Conservation (phyloP, 2,329 filamentous ascomycete species). For the Colletotrichum agaves region DNA sequence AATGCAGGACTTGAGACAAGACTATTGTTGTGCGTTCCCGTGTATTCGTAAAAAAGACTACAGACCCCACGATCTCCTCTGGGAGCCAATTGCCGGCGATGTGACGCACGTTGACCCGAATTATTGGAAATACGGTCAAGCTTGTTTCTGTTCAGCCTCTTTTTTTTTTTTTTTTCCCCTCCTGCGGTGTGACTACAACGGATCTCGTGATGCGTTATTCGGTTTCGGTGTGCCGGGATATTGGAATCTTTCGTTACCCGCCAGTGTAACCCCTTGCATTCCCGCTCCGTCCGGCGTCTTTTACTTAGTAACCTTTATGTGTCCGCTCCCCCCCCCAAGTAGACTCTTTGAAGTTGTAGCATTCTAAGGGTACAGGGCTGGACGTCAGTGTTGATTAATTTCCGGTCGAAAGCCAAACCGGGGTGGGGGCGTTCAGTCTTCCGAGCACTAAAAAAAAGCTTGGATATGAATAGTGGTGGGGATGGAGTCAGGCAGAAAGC, state of each 20-base stretch:
- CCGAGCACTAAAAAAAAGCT: background rate
- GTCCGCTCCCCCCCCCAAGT: background rate
- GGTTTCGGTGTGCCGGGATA: slow-evolving; percentile 11
- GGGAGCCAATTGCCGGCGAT: background rate
- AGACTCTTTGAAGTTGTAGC: background rate
- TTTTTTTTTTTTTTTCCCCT: background rate
- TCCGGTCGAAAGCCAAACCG: background rate
- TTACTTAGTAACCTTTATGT: too few relatives aligned
- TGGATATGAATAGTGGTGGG: background rate
- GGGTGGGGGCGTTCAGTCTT: background rate
- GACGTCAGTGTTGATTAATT: background rate
- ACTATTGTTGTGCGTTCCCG: background rate
- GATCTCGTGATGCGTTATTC: slow-evolving; percentile 9
- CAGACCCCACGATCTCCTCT: background rate
- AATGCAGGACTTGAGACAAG: background rate
- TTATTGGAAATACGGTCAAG: background rate
- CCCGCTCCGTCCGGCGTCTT: background rate
- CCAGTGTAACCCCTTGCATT: background rate
- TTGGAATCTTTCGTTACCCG: background rate
- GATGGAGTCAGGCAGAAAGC: slow-evolving; percentile 4
- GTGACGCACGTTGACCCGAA: slow-evolving; percentile 8
- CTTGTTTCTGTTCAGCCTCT: background rate
- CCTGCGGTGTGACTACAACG: background rate
- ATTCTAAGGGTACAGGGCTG: slow-evolving; percentile 13
- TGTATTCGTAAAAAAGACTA: background rate